Evolutionary conservation across 768 basidiomycete genomes (phyloP), one percentile per base, ranked within the genome.

Genomic region (Tulasnella sp.): DNA sequence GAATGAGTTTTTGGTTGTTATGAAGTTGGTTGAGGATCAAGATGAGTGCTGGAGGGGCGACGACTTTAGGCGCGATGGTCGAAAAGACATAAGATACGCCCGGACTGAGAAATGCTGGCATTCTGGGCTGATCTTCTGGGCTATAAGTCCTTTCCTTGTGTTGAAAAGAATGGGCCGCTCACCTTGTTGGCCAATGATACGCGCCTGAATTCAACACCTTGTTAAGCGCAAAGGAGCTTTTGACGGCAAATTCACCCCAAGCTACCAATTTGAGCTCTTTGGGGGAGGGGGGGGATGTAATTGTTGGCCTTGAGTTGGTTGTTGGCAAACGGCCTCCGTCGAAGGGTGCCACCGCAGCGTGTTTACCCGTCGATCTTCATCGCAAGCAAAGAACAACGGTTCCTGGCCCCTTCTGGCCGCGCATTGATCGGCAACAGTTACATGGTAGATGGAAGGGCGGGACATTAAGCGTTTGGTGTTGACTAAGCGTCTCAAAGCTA

Each of bases 31-130:
- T 34, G 62, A 68, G 62, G 62, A 36, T 68, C 62, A 68, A 68
- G 62, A 68, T 68, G 34, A 68, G 62, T 16, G 62, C 62, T 12
- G 62, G 62, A 12, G 62, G 31, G 34, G 62, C 18, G 31, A 36
- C 62, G 21, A 68, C 14, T 19, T 68, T 68, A 12, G 62, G 62
- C 10, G 62, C 62, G 18, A 68, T 68, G 31, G 62, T 36, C 27
- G 62, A 27, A 34, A 68, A 68, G 62, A 68, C 62, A 68, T 31
- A 68, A 14, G 62, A 68, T 68, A 68, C 27, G 62, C 62, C 62
- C 36, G 62, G 62, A 19, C 62, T 68, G 62, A 68, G 62, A 68
- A 68, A 68, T 4, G 62, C 62, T 68, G 62, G 62, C 62, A 68
- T 68, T 68, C 62, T 68, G 34, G 62, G 36, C 27, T 9, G 62